phyloP scores from a whole-genome alignment of 805 yeast species.

The Metschnikowia anglica region DNA sequence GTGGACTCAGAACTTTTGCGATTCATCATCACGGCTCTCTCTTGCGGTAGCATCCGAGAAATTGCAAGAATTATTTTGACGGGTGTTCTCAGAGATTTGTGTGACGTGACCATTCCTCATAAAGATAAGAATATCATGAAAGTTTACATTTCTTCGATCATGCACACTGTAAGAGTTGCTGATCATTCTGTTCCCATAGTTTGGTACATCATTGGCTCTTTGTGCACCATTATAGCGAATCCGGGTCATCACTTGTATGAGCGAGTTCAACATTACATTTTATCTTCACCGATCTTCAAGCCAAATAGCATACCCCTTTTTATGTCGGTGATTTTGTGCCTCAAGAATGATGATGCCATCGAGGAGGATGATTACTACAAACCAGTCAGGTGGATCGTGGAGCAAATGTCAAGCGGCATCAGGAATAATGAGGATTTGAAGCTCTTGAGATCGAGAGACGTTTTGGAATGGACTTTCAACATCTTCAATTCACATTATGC shows the following conservation, averaged over 20 bases:
- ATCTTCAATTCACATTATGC: conserved; percentile 48
- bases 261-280: conserved; percentile 61
- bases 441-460: conserved; percentile 50
- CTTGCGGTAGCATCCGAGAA: conserved; percentile 31
- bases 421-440: conserved; percentile 51
- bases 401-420: conserved; percentile 47
- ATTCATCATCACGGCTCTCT: conserved; percentile 47
- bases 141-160: conserved; percentile 49
- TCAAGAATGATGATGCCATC: conserved; percentile 22
- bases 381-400: conserved; percentile 67
- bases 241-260: conserved; percentile 80
- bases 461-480: conserved; percentile 67
- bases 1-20: conserved; percentile 58
- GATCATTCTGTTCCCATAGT: conserved; percentile 27
- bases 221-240: conserved; percentile 56
- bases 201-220: conserved; percentile 53
- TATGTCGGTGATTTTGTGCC: conserved; percentile 33
- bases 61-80: conserved; percentile 46
- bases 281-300: conserved; percentile 51
- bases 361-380: conserved; percentile 52
- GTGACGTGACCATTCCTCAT: conserved; percentile 35
- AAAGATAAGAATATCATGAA: conserved; percentile 58
- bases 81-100: conserved; percentile 43
- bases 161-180: conserved; percentile 33
- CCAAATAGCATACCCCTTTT: conserved; percentile 47